These are phyloP conservation scores for Agarophyton chilense DNA, from an alignment of 23 red algal species.

Conservation along the genomic window DNA sequence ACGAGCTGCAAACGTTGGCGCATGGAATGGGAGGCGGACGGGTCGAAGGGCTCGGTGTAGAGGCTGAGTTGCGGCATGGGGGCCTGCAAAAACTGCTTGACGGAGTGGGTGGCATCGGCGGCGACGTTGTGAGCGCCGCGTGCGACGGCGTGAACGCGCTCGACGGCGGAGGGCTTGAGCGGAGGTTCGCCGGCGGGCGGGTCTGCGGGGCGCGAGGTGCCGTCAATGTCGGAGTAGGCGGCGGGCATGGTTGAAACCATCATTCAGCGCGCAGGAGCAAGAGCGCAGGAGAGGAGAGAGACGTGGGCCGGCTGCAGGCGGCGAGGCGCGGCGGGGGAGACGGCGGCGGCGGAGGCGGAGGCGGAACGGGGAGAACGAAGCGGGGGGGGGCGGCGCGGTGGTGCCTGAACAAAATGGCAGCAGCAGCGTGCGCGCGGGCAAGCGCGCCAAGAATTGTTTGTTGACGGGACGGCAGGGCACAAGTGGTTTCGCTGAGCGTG, in stretches of 20 bases:
- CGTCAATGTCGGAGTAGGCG: neutral
- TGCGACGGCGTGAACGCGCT: constrained; percentile 52
- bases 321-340: neutral
- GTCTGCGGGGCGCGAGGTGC: neutral
- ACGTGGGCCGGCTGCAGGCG: neutral
- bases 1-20: constrained; percentile 71
- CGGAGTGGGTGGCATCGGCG: constrained; percentile 28
- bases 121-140: constrained; percentile 27
- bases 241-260: neutral
- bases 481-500: neutral
- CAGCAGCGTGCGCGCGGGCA: neutral
- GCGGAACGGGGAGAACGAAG: neutral
- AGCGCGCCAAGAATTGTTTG: no score
- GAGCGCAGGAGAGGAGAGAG: neutral
- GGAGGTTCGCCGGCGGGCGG: neutral
- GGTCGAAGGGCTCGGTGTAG: constrained; percentile 76
- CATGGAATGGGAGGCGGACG: constrained; percentile 40
- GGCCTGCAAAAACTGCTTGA: constrained; percentile 18
- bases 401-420: no score
- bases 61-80: constrained; percentile 47
- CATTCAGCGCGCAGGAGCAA: neutral
- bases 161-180: constrained; percentile 5
- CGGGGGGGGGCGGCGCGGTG: neutral
- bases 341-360: neutral
- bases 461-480: no score